Percentiles rank a stretch among this genome's conserved stretches.
phyloP scores from a whole-genome alignment of 768 basidiomycete species.

The Suillus hirtellus region DNA sequence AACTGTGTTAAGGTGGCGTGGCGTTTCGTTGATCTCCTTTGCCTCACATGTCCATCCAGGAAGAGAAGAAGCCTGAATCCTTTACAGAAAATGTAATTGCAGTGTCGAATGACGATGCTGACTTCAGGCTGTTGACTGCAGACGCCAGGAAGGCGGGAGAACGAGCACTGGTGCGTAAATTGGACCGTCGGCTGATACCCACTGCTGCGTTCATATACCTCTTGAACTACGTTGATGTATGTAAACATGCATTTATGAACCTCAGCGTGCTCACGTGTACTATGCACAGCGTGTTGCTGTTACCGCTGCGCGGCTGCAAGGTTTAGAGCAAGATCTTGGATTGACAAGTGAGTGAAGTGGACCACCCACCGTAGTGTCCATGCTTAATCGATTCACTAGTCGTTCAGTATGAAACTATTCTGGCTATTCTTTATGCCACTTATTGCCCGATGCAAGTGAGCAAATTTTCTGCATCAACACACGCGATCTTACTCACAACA shows the following conservation, averaged over 20 bases:
- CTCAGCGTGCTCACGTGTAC: neutral
- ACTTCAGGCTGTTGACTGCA: constrained; percentile 14
- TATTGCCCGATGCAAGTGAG: constrained; percentile 52
- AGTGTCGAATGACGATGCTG: constrained; percentile 5
- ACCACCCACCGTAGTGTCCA: neutral
- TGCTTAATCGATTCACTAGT: constrained; percentile 31
- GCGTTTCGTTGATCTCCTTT: neutral
- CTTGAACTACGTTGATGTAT: constrained; percentile 30
- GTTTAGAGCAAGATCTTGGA: constrained; percentile 39
- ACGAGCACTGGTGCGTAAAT: constrained; percentile 24
- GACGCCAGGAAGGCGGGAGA: constrained; percentile 22
- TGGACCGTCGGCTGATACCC: constrained; percentile 32
- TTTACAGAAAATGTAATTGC: constrained; percentile 12
- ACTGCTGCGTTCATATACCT: constrained; percentile 25
- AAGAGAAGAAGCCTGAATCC: constrained; percentile 15
- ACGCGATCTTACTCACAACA: neutral
- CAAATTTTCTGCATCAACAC: neutral
- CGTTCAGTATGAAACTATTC: constrained; percentile 51
- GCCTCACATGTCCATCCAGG: constrained; percentile 12
- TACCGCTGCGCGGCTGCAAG: constrained; percentile 40
- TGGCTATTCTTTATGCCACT: constrained; percentile 56
- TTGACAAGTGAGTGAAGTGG: constrained; percentile 27
- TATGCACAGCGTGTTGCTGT: constrained; percentile 37
- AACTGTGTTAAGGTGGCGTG: too few species aligned
- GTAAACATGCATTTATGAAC: neutral